Conservation (phyloP, 2,329 filamentous ascomycete species). For the Pseudogymnoascus sp. region DNA sequence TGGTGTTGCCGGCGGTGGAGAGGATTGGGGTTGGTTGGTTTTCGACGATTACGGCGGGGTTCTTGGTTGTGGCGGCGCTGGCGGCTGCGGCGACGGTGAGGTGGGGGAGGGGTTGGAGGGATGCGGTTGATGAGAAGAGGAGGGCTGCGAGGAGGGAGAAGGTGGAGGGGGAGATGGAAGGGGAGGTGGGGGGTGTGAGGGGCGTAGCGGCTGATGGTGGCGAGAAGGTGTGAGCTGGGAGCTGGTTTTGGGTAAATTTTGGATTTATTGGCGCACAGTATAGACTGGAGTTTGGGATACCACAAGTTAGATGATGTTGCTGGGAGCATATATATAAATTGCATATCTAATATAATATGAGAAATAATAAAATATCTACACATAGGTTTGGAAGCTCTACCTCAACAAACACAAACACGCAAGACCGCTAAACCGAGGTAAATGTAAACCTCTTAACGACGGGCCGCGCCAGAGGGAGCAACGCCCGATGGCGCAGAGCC, state of each 20-base stretch:
- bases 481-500: not conserved
- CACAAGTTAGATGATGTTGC: not conserved
- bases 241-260: not conserved
- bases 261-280: not conserved
- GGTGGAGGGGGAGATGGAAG: constrained; percentile 7
- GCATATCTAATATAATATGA: not conserved
- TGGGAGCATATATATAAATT: not conserved
- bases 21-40: constrained; percentile 75
- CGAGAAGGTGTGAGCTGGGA: not conserved
- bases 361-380: not conserved
- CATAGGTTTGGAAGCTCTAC: not conserved
- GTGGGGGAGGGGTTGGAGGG: constrained; percentile 30
- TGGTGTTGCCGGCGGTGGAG: constrained; percentile 66
- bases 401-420: not conserved
- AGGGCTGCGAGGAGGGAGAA: constrained; percentile 28
- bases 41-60: constrained; percentile 56
- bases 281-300: not conserved
- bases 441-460: not conserved
- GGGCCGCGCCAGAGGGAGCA: not conserved
- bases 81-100: constrained; percentile 18
- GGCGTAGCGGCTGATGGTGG: not conserved
- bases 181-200: not conserved
- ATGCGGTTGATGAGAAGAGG: constrained; percentile 42
- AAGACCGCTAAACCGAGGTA: not conserved
- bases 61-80: constrained; percentile 36